Evolutionary conservation across 1,139 yeast species (phyloP), one percentile per base, ranked within the genome.

Genomic region (Taphrina deformans): DNA sequence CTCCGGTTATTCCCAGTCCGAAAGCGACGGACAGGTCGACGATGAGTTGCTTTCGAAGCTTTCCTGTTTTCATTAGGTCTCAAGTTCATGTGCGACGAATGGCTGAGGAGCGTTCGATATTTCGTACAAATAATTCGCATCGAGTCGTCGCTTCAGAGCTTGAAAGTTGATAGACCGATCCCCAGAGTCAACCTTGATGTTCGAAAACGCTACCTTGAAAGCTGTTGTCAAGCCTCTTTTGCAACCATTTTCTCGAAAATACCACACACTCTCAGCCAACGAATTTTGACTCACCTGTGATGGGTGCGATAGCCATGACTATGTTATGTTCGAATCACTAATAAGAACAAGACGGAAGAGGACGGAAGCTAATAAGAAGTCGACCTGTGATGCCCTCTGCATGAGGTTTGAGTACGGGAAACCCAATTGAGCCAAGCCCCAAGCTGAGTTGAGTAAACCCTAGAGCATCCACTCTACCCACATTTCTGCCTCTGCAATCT

Each of bases 1-100:
- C 67, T 18, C 66, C 64, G 29, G 55, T 52, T 27, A 66, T 55
- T 2, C 68, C 68, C 2, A 67, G 59, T 23, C 65, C 63, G 12
- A 67, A 50, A 14, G 66, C 62, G 45, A 60, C 61, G 24, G 65
- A 61, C 21, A 61, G 59, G 35, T 61, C 67, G 51, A 55, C 62
- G 48, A 65, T 65, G 45, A 65, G 53, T 18, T 50, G 55, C 41
- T 59, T 62, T 7, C 66, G 51, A 31, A 65, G 41, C 40, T 56
- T 62, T 31, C 67, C 67, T 41, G 38, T 38, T n/a, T 14, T 9
- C 27, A n/a, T 44, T 23, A 44, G 48, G 21, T 44, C 14, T 2
- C n/a, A 2, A n/a, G 48, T n/a, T 21, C 41, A n/a, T n/a, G 41
- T 14, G 12, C 16, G 41, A 6, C 6, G 16, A 2, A 12, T 38